Evolutionary conservation across 495 filamentous ascomycete genomes (phyloP).

Genomic region (Xylaria flabelliformis): DNA sequence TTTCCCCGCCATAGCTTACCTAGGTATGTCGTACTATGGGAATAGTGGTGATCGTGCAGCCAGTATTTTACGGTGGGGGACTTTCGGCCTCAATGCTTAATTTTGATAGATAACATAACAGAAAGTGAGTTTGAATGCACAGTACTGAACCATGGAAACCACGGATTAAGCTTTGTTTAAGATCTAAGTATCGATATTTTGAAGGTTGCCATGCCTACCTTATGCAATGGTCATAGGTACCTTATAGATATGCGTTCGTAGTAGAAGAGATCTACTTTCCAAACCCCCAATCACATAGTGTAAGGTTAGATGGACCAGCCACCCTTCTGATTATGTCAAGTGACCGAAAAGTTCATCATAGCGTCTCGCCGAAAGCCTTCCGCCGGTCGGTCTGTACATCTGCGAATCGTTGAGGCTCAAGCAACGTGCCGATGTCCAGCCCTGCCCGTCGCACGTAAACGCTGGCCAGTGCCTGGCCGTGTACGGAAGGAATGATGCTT

Average conservation of each 20-base stretch:
- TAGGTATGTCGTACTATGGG: neutral
- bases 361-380: constrained; percentile 4
- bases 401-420: constrained; percentile 13
- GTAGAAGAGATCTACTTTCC: neutral
- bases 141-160: neutral
- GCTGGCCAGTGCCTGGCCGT: neutral
- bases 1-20: neutral
- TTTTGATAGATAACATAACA: neutral
- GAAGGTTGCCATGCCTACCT: neutral
- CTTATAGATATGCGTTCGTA: neutral
- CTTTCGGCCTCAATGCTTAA: neutral
- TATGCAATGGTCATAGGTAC: too few species aligned
- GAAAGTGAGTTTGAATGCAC: neutral
- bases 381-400: constrained; percentile 14
- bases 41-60: neutral
- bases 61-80: constrained; percentile 2
- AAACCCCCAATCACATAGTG: neutral
- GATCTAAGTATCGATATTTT: neutral
- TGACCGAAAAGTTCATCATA: neutral
- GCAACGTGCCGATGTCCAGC: neutral
- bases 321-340: neutral
- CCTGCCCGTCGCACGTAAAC: neutral
- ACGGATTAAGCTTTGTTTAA: neutral
- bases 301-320: constrained; percentile 3
- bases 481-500: constrained; percentile 10